Base-by-base conservation (phyloP, 345 rosid genomes). In the Erucastrum elatum region DNA sequence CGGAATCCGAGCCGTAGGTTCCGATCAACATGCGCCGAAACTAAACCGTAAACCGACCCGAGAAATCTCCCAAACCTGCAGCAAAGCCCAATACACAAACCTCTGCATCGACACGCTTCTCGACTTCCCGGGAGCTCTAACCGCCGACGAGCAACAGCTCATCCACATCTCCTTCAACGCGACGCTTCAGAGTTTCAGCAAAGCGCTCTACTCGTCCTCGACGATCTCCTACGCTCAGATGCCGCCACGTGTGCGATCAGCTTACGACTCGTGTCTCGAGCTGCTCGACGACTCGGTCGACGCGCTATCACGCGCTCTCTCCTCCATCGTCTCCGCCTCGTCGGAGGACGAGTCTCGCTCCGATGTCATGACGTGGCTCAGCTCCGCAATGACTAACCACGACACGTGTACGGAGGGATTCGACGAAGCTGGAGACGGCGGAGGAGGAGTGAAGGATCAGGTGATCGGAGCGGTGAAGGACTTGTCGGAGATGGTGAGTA, bases 331-430 rank as follows among this genome's bases (percentile, higher is more conserved):
- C 33, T 16, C 31, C 3, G 13, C 4, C 1, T 61, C 66, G 0
- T 25, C 65, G 10, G 55, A 71, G 16, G 70, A 58, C 0, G 84
- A 72, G 35, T 72, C 70, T 71, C 31, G 27, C 4, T 66, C 87
- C 72, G 99, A 95, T 66, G 98, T 93, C 60, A 56, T 84, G 87
- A 95, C 97, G 76, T 95, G 98, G 99, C 94, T 95, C 37, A 95
- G 99, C 88, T 85, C 96, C 0, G 91, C 99, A 4, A 70, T 95
- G 87, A 95, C 98, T 0, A 91, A 93, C 65, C 97, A 95, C 64
- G 99, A 95, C 86, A 95, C 99, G 29, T 95, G 99, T 30, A 65
- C 85, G 5, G 97, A 95, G 21, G 99, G 99, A 12, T 89, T 95
- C 53, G 85, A 72, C 3, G 94, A 82, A 53, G 67, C 75, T 44